Evolutionary conservation across 257 asterid genomes (phyloP), one percentile per base, ranked within the genome.

Genomic region (Penstemon davidsonii): DNA sequence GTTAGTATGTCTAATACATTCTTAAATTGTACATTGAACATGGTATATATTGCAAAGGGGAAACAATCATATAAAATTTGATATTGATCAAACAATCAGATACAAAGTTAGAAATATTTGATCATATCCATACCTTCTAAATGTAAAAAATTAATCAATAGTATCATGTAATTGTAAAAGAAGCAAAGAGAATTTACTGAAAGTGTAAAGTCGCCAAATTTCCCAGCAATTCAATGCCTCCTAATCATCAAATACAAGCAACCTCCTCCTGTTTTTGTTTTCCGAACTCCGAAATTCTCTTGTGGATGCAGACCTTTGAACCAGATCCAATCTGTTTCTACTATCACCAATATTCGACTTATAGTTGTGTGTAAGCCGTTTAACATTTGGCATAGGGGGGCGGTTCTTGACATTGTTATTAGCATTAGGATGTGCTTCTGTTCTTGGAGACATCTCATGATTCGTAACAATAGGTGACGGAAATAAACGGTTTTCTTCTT

Each of bases 301-400:
- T 8, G 82, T 79, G 39, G 95, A 90, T 33, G 78, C 76, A 38
- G 91, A 83, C 66, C 91, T 83, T 67, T 75, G 89, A 5, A 77
- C 83, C 50, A 49, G 67, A 73, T 72, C 75, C 71, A 68, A 56
- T 70, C 79, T 80, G 73, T 65, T 67, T 50, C 64, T 10, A 4
- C 80, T 70, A 44, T 69, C 79, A 25, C 33, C 33, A 18, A n/a
- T 64, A 11, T 72, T 70, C 51, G 39, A 63, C 61, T 66, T 55
- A 63, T 69, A 60, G 75, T 59, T 69, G 10, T 67, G 40, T 19
- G 68, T 56, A 66, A 54, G 75, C 25, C 74, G 73, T 70, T 44
- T 76, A 39, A 73, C 59, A 54, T 64, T 67, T 4, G 87, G 88
- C 15, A 81, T 60, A 1, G 88, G 87, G 38, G 84, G 83, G 40